Base-by-base conservation (phyloP, 2,329 filamentous ascomycete species). In the Aspergillus thermomutatus region DNA sequence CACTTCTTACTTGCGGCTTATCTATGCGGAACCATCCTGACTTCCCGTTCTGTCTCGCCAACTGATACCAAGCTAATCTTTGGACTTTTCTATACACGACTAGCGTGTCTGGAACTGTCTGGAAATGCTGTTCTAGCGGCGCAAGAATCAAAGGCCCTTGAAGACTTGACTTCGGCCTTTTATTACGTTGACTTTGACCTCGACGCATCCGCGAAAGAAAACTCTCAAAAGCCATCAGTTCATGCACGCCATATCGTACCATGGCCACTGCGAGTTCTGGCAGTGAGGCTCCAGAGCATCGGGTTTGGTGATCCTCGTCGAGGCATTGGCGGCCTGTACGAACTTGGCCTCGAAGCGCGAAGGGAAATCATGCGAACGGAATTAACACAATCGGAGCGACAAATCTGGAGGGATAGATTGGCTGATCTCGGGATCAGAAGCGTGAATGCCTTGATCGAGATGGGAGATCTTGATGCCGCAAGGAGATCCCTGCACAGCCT, bases 291-390 rank as follows among this genome's bases (percentile, higher is more conserved):
- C 21, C 91, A 96, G 64, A 91, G 90, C 0, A 83, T 96, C 48
- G 91, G 91, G 1, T 95, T 94, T 61, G 88, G 88, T 3, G 94
- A 99, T 73, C 85, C 87, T 50, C 83, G 93, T 4, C 83, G 92
- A 59, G 89, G 90, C 3, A 87, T 99, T 56, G 93, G 94, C 81
- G 90, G 89, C 47, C 91, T 96, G 70, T 96, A 96, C 70, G 92
- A 96, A 60, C 82, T 97, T 2, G 92, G 88, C 0, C 77, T 89
- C 8, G 91, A 96, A 72, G 91, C 90, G 2, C 81, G 92, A 19
- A 77, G 79, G 2, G 81, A 83, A 55, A 78, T 90, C 4, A 74
- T 77, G 19, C 79, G 76, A 31, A 80, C 84, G 0, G 75, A 70
- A 11, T 70, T 73, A 41, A 80, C 83, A 9, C 79, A 82, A 51